Evolutionary conservation across 257 asterid genomes (phyloP), one percentile per base, ranked within the genome.

Genomic region (Ocimum tenuiflorum): DNA sequence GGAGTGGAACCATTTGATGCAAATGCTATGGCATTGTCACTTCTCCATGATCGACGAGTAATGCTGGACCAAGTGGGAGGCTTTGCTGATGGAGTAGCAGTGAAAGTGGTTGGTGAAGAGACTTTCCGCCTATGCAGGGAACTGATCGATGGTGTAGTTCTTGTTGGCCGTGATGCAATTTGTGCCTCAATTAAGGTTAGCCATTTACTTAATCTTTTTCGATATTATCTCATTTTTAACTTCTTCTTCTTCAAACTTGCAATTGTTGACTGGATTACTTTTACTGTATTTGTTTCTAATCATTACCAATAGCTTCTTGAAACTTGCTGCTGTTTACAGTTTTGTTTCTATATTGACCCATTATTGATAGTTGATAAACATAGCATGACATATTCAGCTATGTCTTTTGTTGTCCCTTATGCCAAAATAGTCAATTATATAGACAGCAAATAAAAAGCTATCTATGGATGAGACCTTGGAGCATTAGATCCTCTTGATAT

Each of bases 161-260:
- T 90, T 70, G 97, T 90, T 65, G 84, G 86, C 48, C 95, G 95
- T 75, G 97, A 90, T 74, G 95, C 97, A 70, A 86, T 88, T 51
- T 90, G 97, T 60, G 97, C 97, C 49, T 87, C 97, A n/a, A 90
- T 90, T 81, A 90, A 90, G 97, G 97, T 90, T 55, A 72, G 81
- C 35, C 43, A 12, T 51, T 9, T 51, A 63, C 43, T 55, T 19
- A 19, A 45, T 49, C n/a, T n/a, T n/a, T n/a, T n/a, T n/a, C n/a
- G n/a, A n/a, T n/a, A n/a, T n/a, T n/a, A n/a, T n/a, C n/a, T n/a
- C n/a, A n/a, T n/a, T n/a, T n/a, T n/a, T n/a, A n/a, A n/a, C n/a
- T n/a, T n/a, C n/a, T n/a, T n/a, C n/a, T n/a, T n/a, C n/a, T n/a
- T n/a, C n/a, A n/a, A n/a, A n/a, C n/a, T n/a, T n/a, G n/a, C n/a